Conservation (phyloP, 345 rosid genomes). For the Combretum micranthum region DNA sequence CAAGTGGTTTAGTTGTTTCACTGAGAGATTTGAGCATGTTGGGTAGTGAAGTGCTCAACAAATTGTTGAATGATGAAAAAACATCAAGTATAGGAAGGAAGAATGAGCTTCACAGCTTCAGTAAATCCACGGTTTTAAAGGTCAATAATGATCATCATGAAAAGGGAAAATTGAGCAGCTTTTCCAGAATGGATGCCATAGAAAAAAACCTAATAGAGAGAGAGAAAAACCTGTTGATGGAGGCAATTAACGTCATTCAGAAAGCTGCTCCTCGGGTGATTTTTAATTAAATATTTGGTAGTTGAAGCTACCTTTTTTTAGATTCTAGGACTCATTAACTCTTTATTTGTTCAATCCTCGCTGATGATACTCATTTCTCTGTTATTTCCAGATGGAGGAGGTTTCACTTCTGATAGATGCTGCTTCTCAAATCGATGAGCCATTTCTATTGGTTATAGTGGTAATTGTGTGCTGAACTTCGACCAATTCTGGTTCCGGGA, state of each 20-base stretch:
- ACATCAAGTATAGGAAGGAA: constrained; percentile 16
- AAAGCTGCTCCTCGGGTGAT: constrained; percentile 96
- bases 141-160: constrained; percentile 17
- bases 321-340: constrained; percentile 13
- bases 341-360: constrained; percentile 18
- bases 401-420: constrained; percentile 85
- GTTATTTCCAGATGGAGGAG: constrained; percentile 81
- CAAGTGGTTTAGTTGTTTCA: constrained; percentile 73
- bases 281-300: constrained; percentile 46
- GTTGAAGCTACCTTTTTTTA: constrained; percentile 29
- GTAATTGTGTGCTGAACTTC: constrained; percentile 99
- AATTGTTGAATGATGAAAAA: constrained; percentile 29
- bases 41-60: constrained; percentile 36
- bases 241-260: constrained; percentile 58
- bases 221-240: constrained; percentile 58
- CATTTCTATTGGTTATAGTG: constrained; percentile 95
- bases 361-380: constrained; percentile 29
- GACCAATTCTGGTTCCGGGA: constrained; percentile 94
- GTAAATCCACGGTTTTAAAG: constrained; percentile 16
- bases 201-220: constrained; percentile 56
- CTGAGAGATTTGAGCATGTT: constrained; percentile 58
- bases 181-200: constrained; percentile 56
- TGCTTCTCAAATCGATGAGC: constrained; percentile 84
- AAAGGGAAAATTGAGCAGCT: constrained; percentile 39
- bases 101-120: constrained; percentile 17